Evolutionary conservation across 495 filamentous ascomycete species (phyloP).

Genomic region (Aspergillus sclerotioniger): DNA sequence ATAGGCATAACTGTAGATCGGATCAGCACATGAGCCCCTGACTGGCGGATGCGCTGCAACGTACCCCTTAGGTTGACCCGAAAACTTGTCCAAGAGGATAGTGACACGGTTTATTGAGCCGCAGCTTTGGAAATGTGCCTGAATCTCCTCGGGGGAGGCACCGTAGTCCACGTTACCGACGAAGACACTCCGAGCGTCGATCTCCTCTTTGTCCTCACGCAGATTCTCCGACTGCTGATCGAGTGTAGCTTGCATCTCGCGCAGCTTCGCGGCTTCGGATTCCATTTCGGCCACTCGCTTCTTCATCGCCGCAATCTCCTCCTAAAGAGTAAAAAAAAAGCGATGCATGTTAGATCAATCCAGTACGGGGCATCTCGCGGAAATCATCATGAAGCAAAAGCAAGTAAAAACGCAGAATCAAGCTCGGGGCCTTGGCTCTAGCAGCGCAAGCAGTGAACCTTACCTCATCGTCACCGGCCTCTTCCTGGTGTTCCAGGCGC

Average conservation of each 20-base stretch:
- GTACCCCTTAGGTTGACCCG: constrained; percentile 97
- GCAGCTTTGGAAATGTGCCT: constrained; percentile 97
- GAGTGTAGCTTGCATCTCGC: constrained; percentile 91
- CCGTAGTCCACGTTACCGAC: constrained; percentile 99
- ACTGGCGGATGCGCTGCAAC: constrained; percentile 33
- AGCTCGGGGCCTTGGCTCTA: neutral
- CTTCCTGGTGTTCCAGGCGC: constrained; percentile 37
- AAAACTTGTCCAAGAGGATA: constrained; percentile 96
- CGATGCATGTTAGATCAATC: neutral
- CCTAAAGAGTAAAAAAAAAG: constrained; percentile 45
- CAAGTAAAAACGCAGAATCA: neutral
- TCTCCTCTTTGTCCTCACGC: constrained; percentile 90
- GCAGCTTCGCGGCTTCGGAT: constrained; percentile 89
- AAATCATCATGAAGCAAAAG: neutral
- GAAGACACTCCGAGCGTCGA: constrained; percentile 94
- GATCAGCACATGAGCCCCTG: constrained; percentile 46
- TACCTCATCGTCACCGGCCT: constrained; percentile 49
- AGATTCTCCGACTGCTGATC: constrained; percentile 81
- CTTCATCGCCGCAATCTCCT: constrained; percentile 99
- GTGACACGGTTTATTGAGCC: constrained; percentile 98
- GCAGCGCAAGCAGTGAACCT: neutral
- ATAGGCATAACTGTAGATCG: constrained; percentile 80
- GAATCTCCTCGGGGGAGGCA: constrained; percentile 96
- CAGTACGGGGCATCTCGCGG: neutral
- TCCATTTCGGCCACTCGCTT: constrained; percentile 98